Conservation (phyloP, 2,329 filamentous ascomycete genomes). For the Fusarium abutilonis region DNA sequence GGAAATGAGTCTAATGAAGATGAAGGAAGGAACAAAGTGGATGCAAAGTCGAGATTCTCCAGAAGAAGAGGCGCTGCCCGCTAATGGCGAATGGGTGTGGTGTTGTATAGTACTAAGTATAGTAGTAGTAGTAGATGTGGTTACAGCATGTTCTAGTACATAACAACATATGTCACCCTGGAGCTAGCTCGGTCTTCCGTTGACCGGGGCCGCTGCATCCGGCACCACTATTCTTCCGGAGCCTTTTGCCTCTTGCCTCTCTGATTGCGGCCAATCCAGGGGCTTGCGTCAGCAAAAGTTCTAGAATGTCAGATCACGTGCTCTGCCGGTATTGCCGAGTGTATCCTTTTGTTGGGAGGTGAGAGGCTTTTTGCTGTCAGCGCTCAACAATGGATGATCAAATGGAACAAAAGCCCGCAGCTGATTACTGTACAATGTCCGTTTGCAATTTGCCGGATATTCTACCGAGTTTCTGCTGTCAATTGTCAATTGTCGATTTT, state of each 20-base stretch:
- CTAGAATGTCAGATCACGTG: constrained; percentile 33
- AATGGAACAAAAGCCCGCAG: constrained; percentile 26
- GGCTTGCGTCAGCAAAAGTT: constrained; percentile 33
- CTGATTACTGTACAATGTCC: too few species aligned
- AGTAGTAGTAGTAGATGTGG: constrained; percentile 29
- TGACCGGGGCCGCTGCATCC: constrained; percentile 34
- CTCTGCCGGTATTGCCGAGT: constrained; percentile 28
- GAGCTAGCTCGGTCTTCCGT: constrained; percentile 38
- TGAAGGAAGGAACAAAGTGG: constrained; percentile 41
- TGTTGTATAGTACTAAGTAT: constrained; percentile 22
- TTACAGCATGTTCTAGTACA: constrained; percentile 25
- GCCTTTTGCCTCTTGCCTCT: too few species aligned
- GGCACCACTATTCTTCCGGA: constrained; percentile 16
- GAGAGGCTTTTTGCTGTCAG: neutral
- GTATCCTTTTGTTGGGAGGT: constrained; percentile 34
- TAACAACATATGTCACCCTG: constrained; percentile 25
- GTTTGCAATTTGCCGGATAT: constrained; percentile 7
- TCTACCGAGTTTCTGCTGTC: constrained; percentile 11
- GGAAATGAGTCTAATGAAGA: constrained; percentile 19
- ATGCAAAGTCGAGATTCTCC: constrained; percentile 42
- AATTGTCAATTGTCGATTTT: neutral
- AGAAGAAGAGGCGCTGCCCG: constrained; percentile 36
- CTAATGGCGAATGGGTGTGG: constrained; percentile 35
- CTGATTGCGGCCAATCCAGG: too few species aligned
- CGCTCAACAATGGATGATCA: constrained; percentile 34